Conservation (phyloP, 2,329 filamentous ascomycete species). For the Scytalidium sp. region DNA sequence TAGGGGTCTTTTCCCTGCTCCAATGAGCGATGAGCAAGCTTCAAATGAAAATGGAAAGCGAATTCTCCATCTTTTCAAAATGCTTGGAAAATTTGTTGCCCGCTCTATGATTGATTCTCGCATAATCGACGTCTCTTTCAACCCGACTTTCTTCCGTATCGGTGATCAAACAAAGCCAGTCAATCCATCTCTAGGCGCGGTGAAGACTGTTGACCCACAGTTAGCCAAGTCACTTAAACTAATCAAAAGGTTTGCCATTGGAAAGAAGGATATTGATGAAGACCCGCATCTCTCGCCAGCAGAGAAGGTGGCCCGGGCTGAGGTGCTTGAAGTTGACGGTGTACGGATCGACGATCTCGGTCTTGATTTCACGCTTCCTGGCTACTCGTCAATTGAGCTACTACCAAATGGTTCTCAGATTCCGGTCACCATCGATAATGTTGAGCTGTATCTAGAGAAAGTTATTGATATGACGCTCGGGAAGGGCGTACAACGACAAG, state of each 20-base stretch:
- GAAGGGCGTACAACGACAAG: conserved; percentile 81
- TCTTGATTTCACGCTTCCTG: conserved; percentile 92
- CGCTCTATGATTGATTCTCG: conserved; percentile 97
- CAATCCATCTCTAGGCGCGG: conserved; percentile 80
- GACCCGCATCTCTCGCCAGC: conserved; percentile 61
- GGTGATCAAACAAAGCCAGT: conserved; percentile 65
- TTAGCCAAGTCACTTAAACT: conserved; percentile 82
- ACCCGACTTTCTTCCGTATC: conserved; percentile 95
- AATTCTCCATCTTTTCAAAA: conserved; percentile 83
- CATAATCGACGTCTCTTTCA: conserved; percentile 97
- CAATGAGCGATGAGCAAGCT: conserved; percentile 77
- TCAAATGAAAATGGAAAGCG: conserved; percentile 78
- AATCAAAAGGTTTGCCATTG: conserved; percentile 80
- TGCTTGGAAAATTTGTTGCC: conserved; percentile 95
- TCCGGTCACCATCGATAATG: conserved; percentile 83
- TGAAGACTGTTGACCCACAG: conserved; percentile 84
- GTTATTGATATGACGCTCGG: conserved; percentile 91
- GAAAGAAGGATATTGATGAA: conserved; percentile 79
- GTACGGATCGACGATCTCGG: conserved; percentile 81
- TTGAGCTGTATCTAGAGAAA: conserved; percentile 82
- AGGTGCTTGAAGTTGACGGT: conserved; percentile 70
- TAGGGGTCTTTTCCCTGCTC: conserved; percentile 86
- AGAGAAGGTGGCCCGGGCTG: conserved; percentile 68
- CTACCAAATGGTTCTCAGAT: conserved; percentile 70
- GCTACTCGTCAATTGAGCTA: conserved; percentile 84